Evolutionary conservation across 2,329 filamentous ascomycete genomes (phyloP), one percentile per base, ranked within the genome.

Genomic region (Botrytis pseudocinerea): DNA sequence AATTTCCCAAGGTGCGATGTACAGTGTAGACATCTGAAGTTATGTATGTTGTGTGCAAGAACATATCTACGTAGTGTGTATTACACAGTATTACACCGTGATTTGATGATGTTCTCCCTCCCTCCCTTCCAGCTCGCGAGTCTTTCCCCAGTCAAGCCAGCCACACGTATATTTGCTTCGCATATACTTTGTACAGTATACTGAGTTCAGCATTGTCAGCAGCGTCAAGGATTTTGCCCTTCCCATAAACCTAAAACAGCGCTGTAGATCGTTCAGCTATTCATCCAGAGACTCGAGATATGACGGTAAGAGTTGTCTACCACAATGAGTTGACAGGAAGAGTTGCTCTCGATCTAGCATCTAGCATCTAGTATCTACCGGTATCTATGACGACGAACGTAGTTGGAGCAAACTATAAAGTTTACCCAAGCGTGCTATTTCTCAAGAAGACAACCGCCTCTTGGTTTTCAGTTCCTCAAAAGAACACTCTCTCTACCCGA

Each of bases 211-310:
- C 42, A 48, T 64, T 28, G n/a, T 28, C 38, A 42, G 7, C 35
- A 62, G 25, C 42, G n/a, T 57, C 51, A 57, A 57, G 51, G 51
- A 57, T 57, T 57, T 57, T 57, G 18, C n/a, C 51, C 51, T 57
- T 57, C n/a, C 7, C 51, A 28, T 28, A 57, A 62, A 38, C 35
- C 60, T 62, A 42, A 62, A 61, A 61, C 59, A 44, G 62, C 20
- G 62, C 42, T 25, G 62, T 46, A 46, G 62, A 64, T 64, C 42
- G 62, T 25, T 64, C 62, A 46, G n/a, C 62, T 44, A 63, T 10
- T 22, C 38, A 10, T 16, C 32, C 32, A 61, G 10, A 38, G 9
- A 61, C 32, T 54, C 48, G 28, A 6, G 9, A 18, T 57, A 28
- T 57, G 51, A 57, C 51, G 51, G 51, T n/a, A 18, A 28, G 51